phyloP scores from a whole-genome alignment of 148 eudicot genomes.

The Tetragonia tetragonoides region DNA sequence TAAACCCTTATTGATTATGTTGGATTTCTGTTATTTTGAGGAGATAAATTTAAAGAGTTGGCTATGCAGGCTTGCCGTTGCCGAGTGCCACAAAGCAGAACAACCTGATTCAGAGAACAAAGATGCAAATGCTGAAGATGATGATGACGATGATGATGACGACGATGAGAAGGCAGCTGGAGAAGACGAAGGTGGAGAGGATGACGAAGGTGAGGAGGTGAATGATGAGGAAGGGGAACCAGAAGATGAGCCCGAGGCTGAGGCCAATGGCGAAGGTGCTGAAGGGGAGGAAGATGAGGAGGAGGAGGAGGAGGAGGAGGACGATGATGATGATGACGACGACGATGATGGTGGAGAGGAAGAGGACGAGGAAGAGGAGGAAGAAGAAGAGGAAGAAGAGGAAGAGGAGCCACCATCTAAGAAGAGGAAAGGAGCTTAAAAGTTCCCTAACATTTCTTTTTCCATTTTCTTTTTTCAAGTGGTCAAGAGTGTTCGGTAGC shows the following conservation, averaged over 20 bases:
- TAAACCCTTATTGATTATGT: background rate
- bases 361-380: constrained; percentile 28
- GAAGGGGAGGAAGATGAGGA: constrained; percentile 28
- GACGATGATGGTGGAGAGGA: constrained; percentile 25
- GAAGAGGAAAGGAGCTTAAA: constrained; percentile 41
- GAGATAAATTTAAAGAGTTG: background rate
- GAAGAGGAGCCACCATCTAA: constrained; percentile 40
- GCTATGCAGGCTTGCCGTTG: constrained; percentile 21
- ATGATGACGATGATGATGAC: constrained; percentile 31
- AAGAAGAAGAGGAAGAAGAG: constrained; percentile 33
- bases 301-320: constrained; percentile 24
- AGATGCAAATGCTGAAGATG: constrained; percentile 35
- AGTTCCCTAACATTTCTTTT: constrained; percentile 4
- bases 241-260: constrained; percentile 34
- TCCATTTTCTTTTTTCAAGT: background rate
- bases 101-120: constrained; percentile 34
- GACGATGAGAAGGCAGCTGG: constrained; percentile 22
- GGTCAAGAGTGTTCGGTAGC: constrained; percentile 5
- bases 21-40: background rate
- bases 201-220: constrained; percentile 31
- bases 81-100: constrained; percentile 19
- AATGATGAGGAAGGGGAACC: constrained; percentile 32
- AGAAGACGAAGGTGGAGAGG: constrained; percentile 26
- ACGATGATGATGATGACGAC: constrained; percentile 24
- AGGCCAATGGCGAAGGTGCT: constrained; percentile 35